Base-by-base conservation (phyloP, 345 rosid species). In the Eucalyptus regnans region DNA sequence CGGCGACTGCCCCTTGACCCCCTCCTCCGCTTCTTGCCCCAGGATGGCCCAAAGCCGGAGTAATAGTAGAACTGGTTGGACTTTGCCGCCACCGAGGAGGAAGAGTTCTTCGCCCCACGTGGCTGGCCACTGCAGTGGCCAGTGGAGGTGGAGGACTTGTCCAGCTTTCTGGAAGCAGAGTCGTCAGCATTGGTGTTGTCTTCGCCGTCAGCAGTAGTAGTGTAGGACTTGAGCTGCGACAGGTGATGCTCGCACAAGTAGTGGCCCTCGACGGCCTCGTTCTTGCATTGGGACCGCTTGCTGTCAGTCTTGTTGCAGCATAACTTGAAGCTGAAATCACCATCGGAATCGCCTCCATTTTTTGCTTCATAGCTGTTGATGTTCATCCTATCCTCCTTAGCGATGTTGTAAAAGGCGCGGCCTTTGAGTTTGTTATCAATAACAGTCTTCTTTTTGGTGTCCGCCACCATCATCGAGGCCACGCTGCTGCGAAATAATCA, bases 31-130 rank as follows among this genome's bases (percentile, higher is more conserved):
- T 93, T 91, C 80, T 93, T 96, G 18, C 98, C 95, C 99, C 99
- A 95, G 87, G 89, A 60, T 49, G 99, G 99, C 31, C 99, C 99
- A 79, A 96, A 97, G 90, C 99, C 99, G 25, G 99, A 94, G 93
- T 97, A 97, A 90, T 97, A 96, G 88, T 96, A 96, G 88, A 94
- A 97, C 93, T 95, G 96, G 68, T 93, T 91, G 10, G 97, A 98
- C 89, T 94, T 95, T 12, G 41, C 46, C 9, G 46, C 37, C 86
- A 93, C 51, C 14, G 90, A 50, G 14, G 94, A 83, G 9, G 93
- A 25, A 22, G 93, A 87, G 46, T 92, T 94, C 43, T 86, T 93
- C 5, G 92, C 86, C n/a, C 90, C 90, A 83, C 93, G 92, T 52
- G 86, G 93, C 89, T 95, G 89, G 37, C 96, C 96, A 12, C 92